These are phyloP conservation scores for Torulaspora pretoriensis DNA, from an alignment of 1,139 yeast genomes.

Conservation along the genomic window DNA sequence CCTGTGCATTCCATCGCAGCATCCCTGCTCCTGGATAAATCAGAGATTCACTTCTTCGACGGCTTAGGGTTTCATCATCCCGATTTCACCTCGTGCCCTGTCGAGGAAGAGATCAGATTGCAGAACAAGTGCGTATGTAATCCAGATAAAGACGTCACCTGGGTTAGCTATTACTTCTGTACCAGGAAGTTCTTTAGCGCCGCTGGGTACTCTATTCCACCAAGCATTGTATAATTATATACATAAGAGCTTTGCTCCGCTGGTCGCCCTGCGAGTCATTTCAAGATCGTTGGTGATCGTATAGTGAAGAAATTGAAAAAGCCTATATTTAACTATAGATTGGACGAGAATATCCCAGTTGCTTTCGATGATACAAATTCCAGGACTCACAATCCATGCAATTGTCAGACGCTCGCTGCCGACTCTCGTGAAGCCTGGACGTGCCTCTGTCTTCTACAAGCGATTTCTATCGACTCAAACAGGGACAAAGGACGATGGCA, in stretches of 20 bases:
- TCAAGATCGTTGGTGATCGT: too few relatives aligned
- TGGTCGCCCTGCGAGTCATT: background rate
- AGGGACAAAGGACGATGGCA: conserved; percentile 5
- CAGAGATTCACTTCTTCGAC: conserved; percentile 69
- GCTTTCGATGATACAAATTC: background rate
- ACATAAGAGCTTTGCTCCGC: background rate
- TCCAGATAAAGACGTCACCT: conserved; percentile 42
- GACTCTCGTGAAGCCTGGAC: background rate
- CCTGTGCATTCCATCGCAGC: conserved; percentile 88
- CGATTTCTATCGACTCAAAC: conserved; percentile 2
- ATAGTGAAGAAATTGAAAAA: background rate
- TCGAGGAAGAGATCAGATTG: conserved; percentile 50
- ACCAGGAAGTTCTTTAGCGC: conserved; percentile 34
- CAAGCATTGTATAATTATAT: conserved; percentile 16
- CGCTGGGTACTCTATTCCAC: conserved; percentile 31
- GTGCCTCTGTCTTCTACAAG: background rate
- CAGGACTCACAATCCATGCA: background rate
- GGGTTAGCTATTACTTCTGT: conserved; percentile 36
- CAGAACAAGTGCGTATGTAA: conserved; percentile 62
- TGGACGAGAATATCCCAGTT: too few relatives aligned
- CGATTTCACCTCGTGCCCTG: conserved; percentile 74
- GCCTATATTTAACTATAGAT: too few relatives aligned
- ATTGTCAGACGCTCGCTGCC: background rate
- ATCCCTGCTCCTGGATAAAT: conserved; percentile 63
- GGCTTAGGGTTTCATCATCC: conserved; percentile 82